These are phyloP conservation scores for Narthecium ossifragum DNA, from an alignment of 106 monocot genomes.

Conservation along the genomic window DNA sequence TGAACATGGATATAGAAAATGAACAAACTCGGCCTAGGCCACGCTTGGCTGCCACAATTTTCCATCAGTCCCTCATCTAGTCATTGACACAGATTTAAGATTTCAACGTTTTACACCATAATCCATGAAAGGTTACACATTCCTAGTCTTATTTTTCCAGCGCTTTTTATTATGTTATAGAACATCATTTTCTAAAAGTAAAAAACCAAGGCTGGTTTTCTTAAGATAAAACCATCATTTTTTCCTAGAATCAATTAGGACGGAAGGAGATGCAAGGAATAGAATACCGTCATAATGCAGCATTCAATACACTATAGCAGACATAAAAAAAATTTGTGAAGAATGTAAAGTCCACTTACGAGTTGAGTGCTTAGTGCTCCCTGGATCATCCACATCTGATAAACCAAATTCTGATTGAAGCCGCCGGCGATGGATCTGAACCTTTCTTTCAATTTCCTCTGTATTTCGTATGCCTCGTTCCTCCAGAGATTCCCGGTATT, in stretches of 20 bases:
- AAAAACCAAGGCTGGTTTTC: not conserved
- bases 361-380: constrained; percentile 30
- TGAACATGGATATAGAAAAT: no score
- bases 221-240: not conserved
- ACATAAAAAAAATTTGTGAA: not conserved
- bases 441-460: constrained; percentile 88
- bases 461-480: constrained; percentile 56
- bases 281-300: not conserved
- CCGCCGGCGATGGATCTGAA: constrained; percentile 54
- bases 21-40: no score
- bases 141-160: no score
- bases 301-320: not conserved
- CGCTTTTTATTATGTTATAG: no score
- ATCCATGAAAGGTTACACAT: no score
- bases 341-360: constrained; percentile 28
- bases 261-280: not conserved
- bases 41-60: no score
- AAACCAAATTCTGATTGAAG: constrained; percentile 85
- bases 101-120: no score
- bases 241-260: not conserved
- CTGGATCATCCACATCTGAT: constrained; percentile 45
- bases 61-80: no score
- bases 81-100: no score
- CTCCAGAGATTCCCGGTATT: constrained; percentile 91
- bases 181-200: not conserved